Evolutionary conservation across 2,329 filamentous ascomycete genomes (phyloP), one percentile per base, ranked within the genome.

Genomic region (Meredithiella fracta): DNA sequence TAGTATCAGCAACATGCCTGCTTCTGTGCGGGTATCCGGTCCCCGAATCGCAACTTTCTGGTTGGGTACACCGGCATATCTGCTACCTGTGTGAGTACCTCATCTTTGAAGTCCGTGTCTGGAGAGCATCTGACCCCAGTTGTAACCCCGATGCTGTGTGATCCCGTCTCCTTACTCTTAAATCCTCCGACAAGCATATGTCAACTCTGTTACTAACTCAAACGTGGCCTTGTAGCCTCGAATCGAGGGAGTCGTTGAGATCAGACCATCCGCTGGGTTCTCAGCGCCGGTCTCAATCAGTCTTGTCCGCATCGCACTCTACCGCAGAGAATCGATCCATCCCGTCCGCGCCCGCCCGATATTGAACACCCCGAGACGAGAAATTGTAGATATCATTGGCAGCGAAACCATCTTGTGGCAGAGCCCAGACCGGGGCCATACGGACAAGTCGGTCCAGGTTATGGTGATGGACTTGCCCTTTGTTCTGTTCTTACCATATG

Each of bases 61-160:
- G 88, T 97, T 63, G 92, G 92, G 64, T 98, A 97, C 70, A 92
- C 92, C 56, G 92, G 92, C 63, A 97, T 98, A 69, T 96, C 91
- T 56, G 92, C 92, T 65, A 98, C 92, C 38, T 71, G 96, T 79
- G 90, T 96, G 78, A 72, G 87, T 80, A 50, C 20, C 29, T 34
- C 29, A 34, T 34, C 29, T 11, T 11, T 42, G 14, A 47, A 20
- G 25, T 23, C 20, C 53, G 26, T 20, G 14, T 47, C 11, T 26
- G 7, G 11, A n/a, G 8, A 17, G 34, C 42, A 7, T 17, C 20
- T 3, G 20, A 14, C 20, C 31, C 20, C 17, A 22, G 31, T 38
- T n/a, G 9, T 23, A 1, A 22, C 7, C 17, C 23, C 3, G 44
- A 8, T 22, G 7, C 23, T 9, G 22, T 26, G 22, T 20, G 3